Evolutionary conservation across 768 basidiomycete species (phyloP), one percentile per base, ranked within the genome.

Genomic region (Lactifluus hygrophoroides): DNA sequence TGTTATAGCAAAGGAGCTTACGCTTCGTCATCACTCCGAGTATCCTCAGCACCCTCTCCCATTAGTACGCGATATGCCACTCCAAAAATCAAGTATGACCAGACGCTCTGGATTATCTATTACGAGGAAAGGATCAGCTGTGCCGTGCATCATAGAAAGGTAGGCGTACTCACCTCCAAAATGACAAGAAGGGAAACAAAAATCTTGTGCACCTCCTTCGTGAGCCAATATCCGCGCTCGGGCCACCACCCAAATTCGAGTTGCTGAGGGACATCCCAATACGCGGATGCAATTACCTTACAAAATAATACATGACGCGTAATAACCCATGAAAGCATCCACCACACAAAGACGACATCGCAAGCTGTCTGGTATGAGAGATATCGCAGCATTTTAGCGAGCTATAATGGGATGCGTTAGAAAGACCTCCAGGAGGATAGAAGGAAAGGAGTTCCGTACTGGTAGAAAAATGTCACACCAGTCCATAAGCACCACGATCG

Each of bases 311-410:
- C 71, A 67, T 98, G 92, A 45, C 96, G 84, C 2, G 94, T 94
- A 27, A 91, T 68, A 61, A 96, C 76, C 96, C 96, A 99, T 10
- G 88, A 88, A 21, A 94, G 51, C 67, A 97, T 78, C 77, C 95
- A 99, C 62, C 79, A 66, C 30, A 75, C 88, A 68, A 99, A 98
- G 0, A 81, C 79, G 25, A 73, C 65, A 70, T 98, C 94, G 54
- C 87, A 88, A 14, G 81, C 69, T 19, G 80, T 71, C 34, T 77
- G 72, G 42, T 85, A 70, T 16, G 75, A 75, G n/a, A 94, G 75
- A 71, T 98, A 99, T 56, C 86, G 85, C 62, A 90, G 72, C 89
- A 98, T 95, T 72, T 99, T 99, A 10, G 93, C 95, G 62, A 90
- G 69, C 92, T 95, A 60, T 37, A 60, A 8, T 5, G 56, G 5